phyloP scores from a whole-genome alignment of 495 filamentous ascomycete genomes.

The Penicillium ochrochloron region DNA sequence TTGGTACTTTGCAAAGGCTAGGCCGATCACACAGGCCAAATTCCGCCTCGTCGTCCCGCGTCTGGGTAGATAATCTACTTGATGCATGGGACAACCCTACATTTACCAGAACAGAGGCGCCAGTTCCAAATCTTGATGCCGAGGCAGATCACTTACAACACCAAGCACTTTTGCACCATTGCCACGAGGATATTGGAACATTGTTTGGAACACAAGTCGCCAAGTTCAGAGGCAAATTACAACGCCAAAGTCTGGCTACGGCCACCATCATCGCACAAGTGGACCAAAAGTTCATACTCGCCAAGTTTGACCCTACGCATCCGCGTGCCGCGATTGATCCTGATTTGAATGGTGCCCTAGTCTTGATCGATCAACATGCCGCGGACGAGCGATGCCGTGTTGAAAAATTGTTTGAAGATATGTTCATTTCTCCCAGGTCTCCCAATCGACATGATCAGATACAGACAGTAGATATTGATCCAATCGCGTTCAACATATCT shows the following conservation, averaged over 20 bases:
- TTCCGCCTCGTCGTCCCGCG: conserved; percentile 13
- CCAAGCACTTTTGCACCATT: conserved; percentile 9
- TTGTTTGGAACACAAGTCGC: conserved; percentile 27
- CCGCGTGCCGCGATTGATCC: background rate
- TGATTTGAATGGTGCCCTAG: conserved; percentile 47
- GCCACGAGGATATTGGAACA: conserved; percentile 19
- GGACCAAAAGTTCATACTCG: conserved; percentile 87
- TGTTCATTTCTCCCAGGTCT: conserved; percentile 26
- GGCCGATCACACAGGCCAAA: conserved; percentile 14
- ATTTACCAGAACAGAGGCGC: conserved; percentile 57
- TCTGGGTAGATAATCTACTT: conserved; percentile 46
- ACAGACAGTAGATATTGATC: conserved; percentile 47
- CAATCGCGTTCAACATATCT: conserved; percentile 66
- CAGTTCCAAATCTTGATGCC: conserved; percentile 46
- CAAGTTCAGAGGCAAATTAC: conserved; percentile 61
- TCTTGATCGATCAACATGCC: conserved; percentile 93
- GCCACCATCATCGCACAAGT: conserved; percentile 80
- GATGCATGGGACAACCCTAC: conserved; percentile 65
- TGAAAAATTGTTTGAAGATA: conserved; percentile 66
- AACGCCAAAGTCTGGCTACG: conserved; percentile 62
- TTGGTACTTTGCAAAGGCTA: conserved; percentile 15
- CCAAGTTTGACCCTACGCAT: conserved; percentile 48
- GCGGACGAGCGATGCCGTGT: conserved; percentile 88
- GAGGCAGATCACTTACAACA: conserved; percentile 4
- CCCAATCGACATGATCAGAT: conserved; percentile 11